Evolutionary conservation across 495 filamentous ascomycete genomes (phyloP).

Genomic region (Monascus purpureus): DNA sequence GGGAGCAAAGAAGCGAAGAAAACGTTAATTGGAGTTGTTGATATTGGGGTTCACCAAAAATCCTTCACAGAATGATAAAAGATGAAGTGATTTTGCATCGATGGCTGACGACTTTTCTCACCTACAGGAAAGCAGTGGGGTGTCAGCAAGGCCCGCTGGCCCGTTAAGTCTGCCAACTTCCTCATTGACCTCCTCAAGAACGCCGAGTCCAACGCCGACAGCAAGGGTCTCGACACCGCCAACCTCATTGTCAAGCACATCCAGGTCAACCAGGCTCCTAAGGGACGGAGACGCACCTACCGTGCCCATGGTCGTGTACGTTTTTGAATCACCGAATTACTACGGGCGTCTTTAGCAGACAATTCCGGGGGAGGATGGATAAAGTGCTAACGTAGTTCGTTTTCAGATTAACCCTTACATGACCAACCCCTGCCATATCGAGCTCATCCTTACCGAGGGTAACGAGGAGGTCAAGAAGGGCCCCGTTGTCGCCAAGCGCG

Average conservation of each 20-base stretch:
- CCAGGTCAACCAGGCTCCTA: conserved; percentile 99
- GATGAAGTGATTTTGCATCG: too few species aligned
- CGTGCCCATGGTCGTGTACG: conserved; percentile 99
- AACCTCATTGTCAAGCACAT: conserved; percentile 98
- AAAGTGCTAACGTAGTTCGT: background rate
- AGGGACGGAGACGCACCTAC: conserved; percentile 95
- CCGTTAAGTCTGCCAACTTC: conserved; percentile 97
- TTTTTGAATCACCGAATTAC: too few species aligned
- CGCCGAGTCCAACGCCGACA: conserved; percentile 96
- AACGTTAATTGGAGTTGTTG: too few species aligned
- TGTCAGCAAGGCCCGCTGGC: conserved; percentile 95
- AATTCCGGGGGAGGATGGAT: too few species aligned
- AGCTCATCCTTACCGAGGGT: conserved; percentile 95
- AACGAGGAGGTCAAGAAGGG: conserved; percentile 77
- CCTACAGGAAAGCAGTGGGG: conserved; percentile 90
- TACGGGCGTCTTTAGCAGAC: too few species aligned
- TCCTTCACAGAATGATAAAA: too few species aligned
- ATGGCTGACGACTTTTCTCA: conserved; percentile 11
- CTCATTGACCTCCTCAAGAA: conserved; percentile 95
- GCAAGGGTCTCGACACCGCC: conserved; percentile 95
- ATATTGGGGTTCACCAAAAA: background rate
- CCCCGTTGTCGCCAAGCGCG: conserved; percentile 41
- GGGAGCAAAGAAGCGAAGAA: background rate
- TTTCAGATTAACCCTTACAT: conserved; percentile 96
- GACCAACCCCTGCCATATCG: conserved; percentile 99